Evolutionary conservation across 2,329 filamentous ascomycete species (phyloP).

Genomic region (Calonectria hawksworthii): DNA sequence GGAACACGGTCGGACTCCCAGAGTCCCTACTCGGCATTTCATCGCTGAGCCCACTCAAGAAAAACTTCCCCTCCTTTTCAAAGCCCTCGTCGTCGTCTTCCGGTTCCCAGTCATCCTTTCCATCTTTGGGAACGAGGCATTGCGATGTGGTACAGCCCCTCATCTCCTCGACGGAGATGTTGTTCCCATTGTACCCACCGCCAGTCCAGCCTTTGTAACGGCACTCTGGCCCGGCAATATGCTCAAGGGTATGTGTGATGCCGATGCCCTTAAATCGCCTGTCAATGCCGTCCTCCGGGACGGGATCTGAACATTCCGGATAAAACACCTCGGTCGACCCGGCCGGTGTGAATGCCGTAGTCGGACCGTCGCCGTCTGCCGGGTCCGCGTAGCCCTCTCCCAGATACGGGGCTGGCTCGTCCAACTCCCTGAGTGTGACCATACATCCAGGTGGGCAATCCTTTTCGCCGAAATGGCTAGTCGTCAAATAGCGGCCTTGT

Average conservation of each 20-base stretch:
- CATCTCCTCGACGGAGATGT: slow-evolving; percentile 44
- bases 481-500: slow-evolving; percentile 17
- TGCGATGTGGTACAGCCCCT: slow-evolving; percentile 44
- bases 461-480: background rate
- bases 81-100: slow-evolving; percentile 39
- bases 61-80: slow-evolving; percentile 30
- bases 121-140: slow-evolving; percentile 42
- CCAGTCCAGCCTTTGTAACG: background rate
- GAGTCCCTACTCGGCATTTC: slow-evolving; percentile 27
- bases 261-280: slow-evolving; percentile 28
- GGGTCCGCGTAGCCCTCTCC: slow-evolving; percentile 1
- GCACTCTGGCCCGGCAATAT: slow-evolving; percentile 43
- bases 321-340: slow-evolving; percentile 3
- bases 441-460: background rate
- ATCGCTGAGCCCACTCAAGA: slow-evolving; percentile 39
- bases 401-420: background rate
- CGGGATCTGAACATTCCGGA: background rate
- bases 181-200: slow-evolving; percentile 40
- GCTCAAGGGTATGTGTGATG: slow-evolving; percentile 33
- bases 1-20: slow-evolving; percentile 14
- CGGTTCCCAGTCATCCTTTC: slow-evolving; percentile 29
- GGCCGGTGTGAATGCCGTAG: background rate
- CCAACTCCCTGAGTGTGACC: background rate
- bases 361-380: background rate
- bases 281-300: slow-evolving; percentile 10